Conservation (phyloP, 768 basidiomycete species). For the Mycena epipterygia region DNA sequence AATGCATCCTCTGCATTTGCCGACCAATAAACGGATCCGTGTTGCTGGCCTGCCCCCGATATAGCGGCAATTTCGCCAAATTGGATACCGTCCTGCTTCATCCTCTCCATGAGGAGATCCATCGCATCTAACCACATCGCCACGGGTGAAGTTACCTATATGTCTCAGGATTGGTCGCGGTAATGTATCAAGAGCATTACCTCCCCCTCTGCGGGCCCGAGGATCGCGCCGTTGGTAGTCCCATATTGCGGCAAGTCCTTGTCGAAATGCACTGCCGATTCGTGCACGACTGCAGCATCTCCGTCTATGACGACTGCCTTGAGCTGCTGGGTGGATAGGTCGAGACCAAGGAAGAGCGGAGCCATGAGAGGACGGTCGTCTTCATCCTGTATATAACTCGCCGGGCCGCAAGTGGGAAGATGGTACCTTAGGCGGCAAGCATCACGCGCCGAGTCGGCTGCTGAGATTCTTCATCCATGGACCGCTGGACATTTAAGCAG, state of each 20-base stretch:
- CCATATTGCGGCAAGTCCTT: constrained; percentile 79
- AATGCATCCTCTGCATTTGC: constrained; percentile 64
- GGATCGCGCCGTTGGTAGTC: constrained; percentile 75
- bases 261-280: constrained; percentile 85
- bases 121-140: constrained; percentile 90
- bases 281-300: constrained; percentile 70
- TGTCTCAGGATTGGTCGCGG: background rate
- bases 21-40: constrained; percentile 91
- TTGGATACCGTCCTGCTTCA: constrained; percentile 71
- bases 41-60: constrained; percentile 91
- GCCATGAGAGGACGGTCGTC: constrained; percentile 11
- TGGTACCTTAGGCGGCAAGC: too few species aligned
- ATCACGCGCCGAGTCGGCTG: too few species aligned
- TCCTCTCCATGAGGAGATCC: constrained; percentile 78
- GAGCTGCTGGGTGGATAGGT: constrained; percentile 88
- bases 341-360: constrained; percentile 80
- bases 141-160: constrained; percentile 72
- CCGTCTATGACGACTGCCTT: constrained; percentile 80
- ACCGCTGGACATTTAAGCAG: too few species aligned
- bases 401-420: background rate
- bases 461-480: too few species aligned
- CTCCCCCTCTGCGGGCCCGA: constrained; percentile 76
- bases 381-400: constrained; percentile 4
- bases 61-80: constrained; percentile 71
- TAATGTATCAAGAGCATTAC: constrained; percentile 48